Conservation (phyloP, 2,329 filamentous ascomycete species). For the Aureobasidium sp. region DNA sequence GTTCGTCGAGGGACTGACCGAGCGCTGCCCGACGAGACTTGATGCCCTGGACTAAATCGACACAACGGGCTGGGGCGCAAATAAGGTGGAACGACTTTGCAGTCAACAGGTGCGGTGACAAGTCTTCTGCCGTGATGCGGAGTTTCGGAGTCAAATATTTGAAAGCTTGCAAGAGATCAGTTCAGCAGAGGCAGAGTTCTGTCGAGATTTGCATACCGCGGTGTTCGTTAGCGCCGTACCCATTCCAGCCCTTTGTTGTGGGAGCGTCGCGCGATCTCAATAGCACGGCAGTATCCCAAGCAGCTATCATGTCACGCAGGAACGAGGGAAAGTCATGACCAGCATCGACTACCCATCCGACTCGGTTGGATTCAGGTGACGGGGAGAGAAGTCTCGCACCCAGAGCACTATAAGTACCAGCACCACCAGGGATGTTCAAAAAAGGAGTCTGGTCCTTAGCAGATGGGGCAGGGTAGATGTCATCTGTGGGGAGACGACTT, state of each 20-base stretch:
- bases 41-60: conserved; percentile 66
- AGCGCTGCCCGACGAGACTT: conserved; percentile 39
- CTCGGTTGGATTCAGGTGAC: conserved; percentile 53
- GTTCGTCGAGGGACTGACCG: conserved; percentile 32
- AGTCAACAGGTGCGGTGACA: conserved; percentile 57
- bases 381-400: conserved; percentile 85
- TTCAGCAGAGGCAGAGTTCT: conserved; percentile 27
- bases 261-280: conserved; percentile 59
- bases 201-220: conserved; percentile 13
- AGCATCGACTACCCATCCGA: conserved; percentile 87
- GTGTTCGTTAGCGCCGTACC: conserved; percentile 55
- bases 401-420: conserved; percentile 75
- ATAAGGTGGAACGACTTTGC: conserved; percentile 80
- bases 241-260: conserved; percentile 90
- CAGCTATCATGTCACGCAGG: conserved; percentile 54
- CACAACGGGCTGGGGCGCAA: conserved; percentile 69
- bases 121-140: conserved; percentile 63
- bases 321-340: conserved; percentile 75
- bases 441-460: conserved; percentile 47
- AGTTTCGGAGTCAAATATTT: conserved; percentile 81
- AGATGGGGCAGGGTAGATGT: conserved; percentile 75
- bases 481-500: conserved; percentile 48
- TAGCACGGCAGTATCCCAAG: conserved; percentile 68
- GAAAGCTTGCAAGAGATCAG: conserved; percentile 44
- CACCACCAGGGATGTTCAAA: conserved; percentile 75